Evolutionary conservation across 2,329 filamentous ascomycete genomes (phyloP).

Genomic region (Trichophaea hybrida): DNA sequence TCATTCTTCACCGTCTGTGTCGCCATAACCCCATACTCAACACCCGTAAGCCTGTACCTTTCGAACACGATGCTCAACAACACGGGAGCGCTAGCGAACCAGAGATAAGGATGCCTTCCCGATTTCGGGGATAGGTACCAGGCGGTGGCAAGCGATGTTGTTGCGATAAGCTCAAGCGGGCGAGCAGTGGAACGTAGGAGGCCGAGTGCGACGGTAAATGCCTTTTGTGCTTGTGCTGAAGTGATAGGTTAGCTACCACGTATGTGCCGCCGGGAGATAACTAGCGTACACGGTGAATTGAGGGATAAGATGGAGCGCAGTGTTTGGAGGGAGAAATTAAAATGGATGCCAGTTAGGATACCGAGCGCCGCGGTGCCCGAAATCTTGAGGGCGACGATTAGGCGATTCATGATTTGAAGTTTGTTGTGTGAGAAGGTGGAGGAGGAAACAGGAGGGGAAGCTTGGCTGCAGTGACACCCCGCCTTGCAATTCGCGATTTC

Average conservation of each 20-base stretch:
- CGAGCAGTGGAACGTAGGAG: constrained; percentile 13
- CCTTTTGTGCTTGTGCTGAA: constrained; percentile 20
- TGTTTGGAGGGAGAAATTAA: constrained; percentile 20
- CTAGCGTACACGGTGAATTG: constrained; percentile 15
- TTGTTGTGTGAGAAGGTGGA: background rate
- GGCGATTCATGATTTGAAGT: background rate
- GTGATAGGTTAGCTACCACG: background rate
- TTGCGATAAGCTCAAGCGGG: constrained; percentile 14
- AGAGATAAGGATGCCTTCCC: constrained; percentile 17
- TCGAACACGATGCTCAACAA: constrained; percentile 11
- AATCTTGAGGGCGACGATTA: constrained; percentile 15
- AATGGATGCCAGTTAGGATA: constrained; percentile 19
- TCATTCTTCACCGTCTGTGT: constrained; percentile 7
- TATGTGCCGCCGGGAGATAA: constrained; percentile 9
- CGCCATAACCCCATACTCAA: constrained; percentile 15
- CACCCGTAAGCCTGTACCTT: constrained; percentile 6
- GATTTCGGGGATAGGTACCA: constrained; percentile 12
- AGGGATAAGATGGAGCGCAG: constrained; percentile 15
- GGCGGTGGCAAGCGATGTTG: constrained; percentile 11
- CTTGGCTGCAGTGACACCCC: too few species aligned
- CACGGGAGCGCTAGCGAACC: constrained; percentile 14
- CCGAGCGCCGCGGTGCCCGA: constrained; percentile 17
- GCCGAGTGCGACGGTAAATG: constrained; percentile 16
- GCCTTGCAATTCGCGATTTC: too few species aligned
- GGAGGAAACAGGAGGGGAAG: too few species aligned